phyloP scores from a whole-genome alignment of 257 asterid genomes.

The Ocimum tenuiflorum region DNA sequence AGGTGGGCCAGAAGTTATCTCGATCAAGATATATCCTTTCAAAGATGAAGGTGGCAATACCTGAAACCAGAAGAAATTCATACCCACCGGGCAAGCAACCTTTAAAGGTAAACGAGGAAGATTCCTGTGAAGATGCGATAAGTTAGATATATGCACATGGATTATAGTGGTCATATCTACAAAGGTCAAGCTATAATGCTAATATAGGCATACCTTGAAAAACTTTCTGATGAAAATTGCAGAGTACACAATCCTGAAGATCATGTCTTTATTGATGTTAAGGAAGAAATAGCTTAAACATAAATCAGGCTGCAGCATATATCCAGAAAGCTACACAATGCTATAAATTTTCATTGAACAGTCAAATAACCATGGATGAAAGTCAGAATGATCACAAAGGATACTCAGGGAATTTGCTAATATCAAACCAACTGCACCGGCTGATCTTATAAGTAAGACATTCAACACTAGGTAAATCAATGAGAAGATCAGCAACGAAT shows the following conservation, averaged over 20 bases:
- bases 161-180: conserved; percentile 4
- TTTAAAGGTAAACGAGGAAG: conserved; percentile 64
- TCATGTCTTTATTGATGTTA: conserved; percentile 67
- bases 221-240: conserved; percentile 65
- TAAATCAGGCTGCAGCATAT: neutral
- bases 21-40: conserved; percentile 57
- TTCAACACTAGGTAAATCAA: conserved; percentile 59
- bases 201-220: conserved; percentile 56
- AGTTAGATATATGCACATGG: too few relatives aligned
- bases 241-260: conserved; percentile 71
- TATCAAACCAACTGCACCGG: conserved; percentile 86
- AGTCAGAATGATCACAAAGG: conserved; percentile 32
- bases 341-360: neutral
- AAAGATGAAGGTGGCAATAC: conserved; percentile 53
- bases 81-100: conserved; percentile 81
- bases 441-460: conserved; percentile 64
- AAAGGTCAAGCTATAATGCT: neutral
- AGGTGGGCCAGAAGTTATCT: conserved; percentile 71
- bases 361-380: conserved; percentile 2
- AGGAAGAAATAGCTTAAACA: conserved; percentile 33
- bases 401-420: conserved; percentile 92
- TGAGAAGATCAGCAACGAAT: conserved; percentile 69
- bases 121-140: conserved; percentile 47
- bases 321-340: neutral
- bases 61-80: conserved; percentile 49